Base-by-base conservation (phyloP, 2,329 filamentous ascomycete genomes). In the Botrytis deweyae region DNA sequence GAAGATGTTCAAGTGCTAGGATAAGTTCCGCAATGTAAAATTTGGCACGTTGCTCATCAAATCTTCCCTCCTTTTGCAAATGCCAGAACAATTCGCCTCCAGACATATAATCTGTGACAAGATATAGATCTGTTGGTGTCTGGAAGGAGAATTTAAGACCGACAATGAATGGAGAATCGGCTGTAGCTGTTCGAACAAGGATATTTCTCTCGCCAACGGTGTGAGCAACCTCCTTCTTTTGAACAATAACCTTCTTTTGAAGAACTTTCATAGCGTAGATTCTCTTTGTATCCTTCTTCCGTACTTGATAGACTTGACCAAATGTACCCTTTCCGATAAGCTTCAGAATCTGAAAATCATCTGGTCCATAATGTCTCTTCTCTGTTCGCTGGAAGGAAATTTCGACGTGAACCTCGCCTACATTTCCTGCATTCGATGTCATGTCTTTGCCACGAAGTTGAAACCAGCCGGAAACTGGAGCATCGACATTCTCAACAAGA, bases 61-160 rank as follows among this genome's bases (percentile, higher is more conserved):
- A 99, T 44, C 95, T 92, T 69, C 95, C 95, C 82, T 98, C 96
- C 81, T 97, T 97, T 82, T 99, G 96, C 74, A 99, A 84, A 85
- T 99, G 96, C 95, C 96, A 99, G 84, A 99, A 99, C 1, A 99
- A 87, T 83, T 99, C 96, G 74, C 96, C 96, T 58, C 96, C 96
- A 25, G 96, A 99, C 96, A 99, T 98, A 85, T 98, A 99, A 82
- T 98, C 96, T 8, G 96, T 98, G 22, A 99, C 96, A n/a, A 99
- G 87, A 82, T 98, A 98, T 2, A 99, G 88, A 82, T 99, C 96
- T 6, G 95, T 96, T 1, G 95, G 93, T 0, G 96, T 98, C 83
- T 99, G 96, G 86, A 99, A 99, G 0, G 96, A 98, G 82, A 98
- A 99, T 81, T 99, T 99, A 80, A 99, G 87, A 12, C 95, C 95